Percentiles rank a stretch among this genome's conserved stretches.
phyloP scores from a whole-genome alignment of 2,329 filamentous ascomycete genomes.

The Apiospora rasikravindrae region DNA sequence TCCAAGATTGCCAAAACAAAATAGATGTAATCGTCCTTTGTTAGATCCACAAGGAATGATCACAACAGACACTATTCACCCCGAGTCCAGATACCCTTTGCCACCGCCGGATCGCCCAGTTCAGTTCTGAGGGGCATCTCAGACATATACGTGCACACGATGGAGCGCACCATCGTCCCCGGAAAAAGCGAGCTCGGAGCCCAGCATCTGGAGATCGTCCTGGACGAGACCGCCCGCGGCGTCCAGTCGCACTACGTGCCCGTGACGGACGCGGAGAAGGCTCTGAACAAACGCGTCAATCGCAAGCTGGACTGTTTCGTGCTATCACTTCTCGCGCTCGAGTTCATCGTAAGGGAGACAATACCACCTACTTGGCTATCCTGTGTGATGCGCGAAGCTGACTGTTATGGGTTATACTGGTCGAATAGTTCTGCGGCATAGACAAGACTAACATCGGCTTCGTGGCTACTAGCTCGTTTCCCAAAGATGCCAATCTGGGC shows the following conservation, averaged over 20 bases:
- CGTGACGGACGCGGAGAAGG: constrained; percentile 24
- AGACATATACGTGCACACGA: not conserved
- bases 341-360: constrained; percentile 27
- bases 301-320: constrained; percentile 27
- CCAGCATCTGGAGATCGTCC: constrained; percentile 23
- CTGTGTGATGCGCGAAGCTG: not conserved
- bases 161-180: not conserved
- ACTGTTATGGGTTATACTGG: not conserved
- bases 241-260: constrained; percentile 24
- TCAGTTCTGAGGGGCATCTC: too few relatives aligned
- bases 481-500: constrained; percentile 29
- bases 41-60: not conserved
- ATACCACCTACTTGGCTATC: not conserved
- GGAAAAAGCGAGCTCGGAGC: not conserved
- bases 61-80: not conserved
- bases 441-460: constrained; percentile 33
- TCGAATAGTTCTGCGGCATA: constrained; percentile 28
- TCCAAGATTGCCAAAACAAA: too few relatives aligned
- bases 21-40: not conserved
- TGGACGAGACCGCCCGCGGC: constrained; percentile 7
- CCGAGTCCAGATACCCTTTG: not conserved
- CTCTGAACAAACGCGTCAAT: constrained; percentile 26
- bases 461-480: constrained; percentile 31
- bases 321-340: constrained; percentile 25
- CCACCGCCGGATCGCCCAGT: too few relatives aligned